Evolutionary conservation across 2,329 filamentous ascomycete species (phyloP), one percentile per base, ranked within the genome.

Genomic region (Alternaria brassicicola): DNA sequence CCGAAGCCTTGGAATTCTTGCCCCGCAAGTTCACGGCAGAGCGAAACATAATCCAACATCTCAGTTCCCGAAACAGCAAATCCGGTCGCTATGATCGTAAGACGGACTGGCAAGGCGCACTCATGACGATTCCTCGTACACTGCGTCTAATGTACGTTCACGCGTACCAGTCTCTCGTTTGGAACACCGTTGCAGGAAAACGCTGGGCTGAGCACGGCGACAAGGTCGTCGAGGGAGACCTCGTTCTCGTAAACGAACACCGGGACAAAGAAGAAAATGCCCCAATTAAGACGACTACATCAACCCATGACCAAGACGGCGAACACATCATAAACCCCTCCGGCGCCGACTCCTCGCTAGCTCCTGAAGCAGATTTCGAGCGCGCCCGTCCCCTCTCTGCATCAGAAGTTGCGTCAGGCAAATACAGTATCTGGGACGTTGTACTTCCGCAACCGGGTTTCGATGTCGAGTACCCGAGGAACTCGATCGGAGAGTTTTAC

Each of bases 141-240:
- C 82, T 98, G 68, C 87, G 93, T 41, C 86, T 92, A 57, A 97
- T 99, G 90, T 99, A 98, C 74, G 89, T 97, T 15, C 95, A 99
- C 76, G 94, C 95, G 5, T 98, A 97, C 78, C 95, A 99, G 77
- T 96, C 91, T 6, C 86, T 93, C 35, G 88, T 99, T 8, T 99
- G 94, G 94, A 99, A 99, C 79, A 86, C 88, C 65, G 91, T 88
- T 12, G 91, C 88, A 2, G 92, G 91, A 64, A 87, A 89, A 67
- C 89, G 95, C 45, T 96, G 92, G 89, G 85, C 88, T 39, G 80
- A 86, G 3, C 89, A 90, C 73, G 93, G 93, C 49, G 78, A 83
- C 58, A 84, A 83, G 53, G 91, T 97, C 15, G 84, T 97, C 13
- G 86, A 89, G 67, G 95, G 95, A 30, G 95, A 99, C 75, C 85